Percentiles rank a stretch among this genome's conserved stretches.
Conservation (phyloP, 371 early-diverging fungal species). For the Apophysomyces variabilis region DNA sequence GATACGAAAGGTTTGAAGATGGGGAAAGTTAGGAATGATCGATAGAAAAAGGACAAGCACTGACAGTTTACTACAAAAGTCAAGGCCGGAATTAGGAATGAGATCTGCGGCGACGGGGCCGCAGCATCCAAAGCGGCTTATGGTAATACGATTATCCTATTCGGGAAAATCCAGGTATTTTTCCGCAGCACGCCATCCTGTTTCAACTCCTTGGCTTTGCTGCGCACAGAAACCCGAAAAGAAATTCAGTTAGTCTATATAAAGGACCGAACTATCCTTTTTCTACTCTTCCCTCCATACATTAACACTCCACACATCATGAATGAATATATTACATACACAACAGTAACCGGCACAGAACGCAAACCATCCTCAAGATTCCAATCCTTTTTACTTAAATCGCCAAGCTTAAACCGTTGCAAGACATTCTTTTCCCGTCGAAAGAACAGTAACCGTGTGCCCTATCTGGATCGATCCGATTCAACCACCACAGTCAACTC, state of each 20-base stretch:
- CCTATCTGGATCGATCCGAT: not conserved
- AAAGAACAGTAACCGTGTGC: not conserved
- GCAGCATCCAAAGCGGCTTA: not conserved
- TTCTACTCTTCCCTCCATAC: not conserved
- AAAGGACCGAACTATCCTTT: not conserved
- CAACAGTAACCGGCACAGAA: not conserved
- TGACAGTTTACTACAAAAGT: no score
- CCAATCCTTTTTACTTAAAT: not conserved
- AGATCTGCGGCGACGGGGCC: slow-evolving; percentile 1
- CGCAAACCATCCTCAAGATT: not conserved
- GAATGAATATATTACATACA: slow-evolving; percentile 6
- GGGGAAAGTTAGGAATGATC: no score
- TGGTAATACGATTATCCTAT: slow-evolving; percentile 4
- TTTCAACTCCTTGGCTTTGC: slow-evolving; percentile 12
- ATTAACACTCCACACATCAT: not conserved
- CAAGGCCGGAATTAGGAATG: no score
- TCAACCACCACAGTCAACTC: not conserved
- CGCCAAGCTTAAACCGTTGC: not conserved
- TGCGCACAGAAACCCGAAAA: not conserved
- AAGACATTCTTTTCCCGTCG: slow-evolving; percentile 1
- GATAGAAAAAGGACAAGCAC: no score
- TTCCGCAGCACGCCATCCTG: slow-evolving; percentile 7
- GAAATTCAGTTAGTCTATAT: not conserved
- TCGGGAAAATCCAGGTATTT: slow-evolving; percentile 6
- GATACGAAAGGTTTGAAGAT: no score